Percentiles rank a stretch among this genome's conserved stretches.
Conservation (phyloP, 768 basidiomycete species). For the Termitomyces sp. region DNA sequence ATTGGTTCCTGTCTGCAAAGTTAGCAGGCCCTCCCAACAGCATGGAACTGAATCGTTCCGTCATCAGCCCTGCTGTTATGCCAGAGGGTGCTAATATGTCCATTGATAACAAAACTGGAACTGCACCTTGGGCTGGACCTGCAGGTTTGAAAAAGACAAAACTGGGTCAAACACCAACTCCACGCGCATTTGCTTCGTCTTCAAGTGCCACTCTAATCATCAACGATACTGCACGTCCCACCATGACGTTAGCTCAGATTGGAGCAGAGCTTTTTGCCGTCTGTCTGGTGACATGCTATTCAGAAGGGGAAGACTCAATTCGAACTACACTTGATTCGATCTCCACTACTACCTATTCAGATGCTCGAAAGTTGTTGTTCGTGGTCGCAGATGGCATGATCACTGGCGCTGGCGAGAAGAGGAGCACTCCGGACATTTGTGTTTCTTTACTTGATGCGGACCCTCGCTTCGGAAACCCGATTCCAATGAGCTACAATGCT, state of each 20-base stretch:
- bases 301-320: constrained; percentile 91
- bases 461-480: constrained; percentile 92
- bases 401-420: constrained; percentile 94
- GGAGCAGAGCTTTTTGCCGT: constrained; percentile 94
- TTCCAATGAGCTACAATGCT: constrained; percentile 88
- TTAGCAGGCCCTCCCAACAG: constrained; percentile 74
- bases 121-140: constrained; percentile 86
- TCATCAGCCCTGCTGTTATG: constrained; percentile 92
- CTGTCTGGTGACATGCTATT: constrained; percentile 96
- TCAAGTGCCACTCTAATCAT: constrained; percentile 55
- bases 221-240: constrained; percentile 44
- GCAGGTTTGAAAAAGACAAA: constrained; percentile 48
- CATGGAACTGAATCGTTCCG: constrained; percentile 70
- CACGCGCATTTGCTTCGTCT: constrained; percentile 41
- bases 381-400: constrained; percentile 99
- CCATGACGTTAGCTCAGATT: constrained; percentile 85
- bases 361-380: constrained; percentile 87
- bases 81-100: constrained; percentile 94
- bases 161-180: constrained; percentile 34
- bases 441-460: constrained; percentile 89
- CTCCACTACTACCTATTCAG: constrained; percentile 85
- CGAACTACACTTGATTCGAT: constrained; percentile 92
- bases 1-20: constrained; percentile 87
- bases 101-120: constrained; percentile 86
- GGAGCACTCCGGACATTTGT: constrained; percentile 94